These are phyloP conservation scores for Pleomassaria siparia DNA, from an alignment of 2,329 filamentous ascomycete species.

Conservation along the genomic window DNA sequence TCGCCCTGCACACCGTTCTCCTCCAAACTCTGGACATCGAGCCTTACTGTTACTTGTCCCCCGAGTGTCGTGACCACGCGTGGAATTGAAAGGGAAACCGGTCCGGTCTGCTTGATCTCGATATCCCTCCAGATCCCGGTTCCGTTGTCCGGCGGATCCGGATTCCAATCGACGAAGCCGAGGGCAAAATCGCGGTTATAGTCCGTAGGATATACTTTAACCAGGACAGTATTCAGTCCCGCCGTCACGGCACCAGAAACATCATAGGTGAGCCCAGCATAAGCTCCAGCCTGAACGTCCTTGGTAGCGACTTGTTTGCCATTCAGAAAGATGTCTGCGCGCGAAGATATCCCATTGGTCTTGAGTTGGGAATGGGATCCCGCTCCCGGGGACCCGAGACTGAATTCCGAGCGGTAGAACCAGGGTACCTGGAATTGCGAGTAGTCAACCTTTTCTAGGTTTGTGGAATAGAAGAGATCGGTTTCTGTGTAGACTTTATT, in stretches of 20 bases:
- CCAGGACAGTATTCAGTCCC: slow-evolving; percentile 54
- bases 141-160: slow-evolving; percentile 62
- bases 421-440: slow-evolving; percentile 57
- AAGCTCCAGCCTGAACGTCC: slow-evolving; percentile 56
- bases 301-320: slow-evolving; percentile 55
- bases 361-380: slow-evolving; percentile 54
- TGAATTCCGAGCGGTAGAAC: slow-evolving; percentile 60
- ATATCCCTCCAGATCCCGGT: slow-evolving; percentile 65
- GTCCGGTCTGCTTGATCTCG: slow-evolving; percentile 57
- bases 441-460: slow-evolving; percentile 49
- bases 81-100: slow-evolving; percentile 42
- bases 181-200: slow-evolving; percentile 62
- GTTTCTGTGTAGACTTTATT: slow-evolving; percentile 55
- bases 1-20: slow-evolving; percentile 12
- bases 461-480: slow-evolving; percentile 59
- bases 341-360: slow-evolving; percentile 62
- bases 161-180: slow-evolving; percentile 66
- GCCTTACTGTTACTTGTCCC: slow-evolving; percentile 20
- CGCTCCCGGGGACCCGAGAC: slow-evolving; percentile 27
- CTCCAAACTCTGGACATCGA: slow-evolving; percentile 26
- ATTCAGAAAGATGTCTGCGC: slow-evolving; percentile 63
- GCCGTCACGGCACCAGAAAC: slow-evolving; percentile 42
- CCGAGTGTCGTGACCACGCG: slow-evolving; percentile 21
- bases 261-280: slow-evolving; percentile 59
- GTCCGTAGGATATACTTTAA: slow-evolving; percentile 59